phyloP scores from a whole-genome alignment of 1,284 basidiomycete species.

The Moesziomyces sp. region DNA sequence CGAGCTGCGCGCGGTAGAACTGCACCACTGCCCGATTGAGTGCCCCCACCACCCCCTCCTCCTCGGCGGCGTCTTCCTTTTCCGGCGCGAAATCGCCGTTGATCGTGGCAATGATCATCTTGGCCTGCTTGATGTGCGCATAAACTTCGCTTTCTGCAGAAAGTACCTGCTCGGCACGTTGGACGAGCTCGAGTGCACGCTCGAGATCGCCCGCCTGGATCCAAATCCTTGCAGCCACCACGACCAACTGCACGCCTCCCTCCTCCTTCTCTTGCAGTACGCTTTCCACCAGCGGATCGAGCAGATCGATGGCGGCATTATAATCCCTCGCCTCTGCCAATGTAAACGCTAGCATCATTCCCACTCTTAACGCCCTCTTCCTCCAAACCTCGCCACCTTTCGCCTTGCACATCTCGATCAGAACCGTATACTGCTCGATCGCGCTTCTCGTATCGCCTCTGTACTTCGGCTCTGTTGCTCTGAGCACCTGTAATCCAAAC shows the following conservation, averaged over 20 bases:
- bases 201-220: slow-evolving; percentile 19
- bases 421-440: slow-evolving; percentile 13
- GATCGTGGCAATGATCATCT: slow-evolving; percentile 3
- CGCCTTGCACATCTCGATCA: slow-evolving; percentile 7
- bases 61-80: too few relatives aligned
- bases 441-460: slow-evolving; percentile 12
- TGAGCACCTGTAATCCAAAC: slow-evolving; percentile 28
- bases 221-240: slow-evolving; percentile 13
- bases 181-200: neutral
- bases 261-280: neutral
- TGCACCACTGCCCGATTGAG: slow-evolving; percentile 15
- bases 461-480: slow-evolving; percentile 24
- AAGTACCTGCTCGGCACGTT: neutral
- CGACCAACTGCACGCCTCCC: slow-evolving; percentile 5
- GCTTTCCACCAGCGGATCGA: slow-evolving; percentile 19
- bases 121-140: neutral
- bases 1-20: slow-evolving; percentile 35
- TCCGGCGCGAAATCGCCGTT: slow-evolving; percentile 8
- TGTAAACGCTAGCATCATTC: slow-evolving; percentile 23
- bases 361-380: slow-evolving; percentile 15
- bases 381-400: slow-evolving; percentile 17
- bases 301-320: slow-evolving; percentile 18
- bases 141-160: neutral
- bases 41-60: neutral
- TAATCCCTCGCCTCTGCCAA: slow-evolving; percentile 34